phyloP scores from a whole-genome alignment of 2,329 filamentous ascomycete genomes.

The Alternaria atra region DNA sequence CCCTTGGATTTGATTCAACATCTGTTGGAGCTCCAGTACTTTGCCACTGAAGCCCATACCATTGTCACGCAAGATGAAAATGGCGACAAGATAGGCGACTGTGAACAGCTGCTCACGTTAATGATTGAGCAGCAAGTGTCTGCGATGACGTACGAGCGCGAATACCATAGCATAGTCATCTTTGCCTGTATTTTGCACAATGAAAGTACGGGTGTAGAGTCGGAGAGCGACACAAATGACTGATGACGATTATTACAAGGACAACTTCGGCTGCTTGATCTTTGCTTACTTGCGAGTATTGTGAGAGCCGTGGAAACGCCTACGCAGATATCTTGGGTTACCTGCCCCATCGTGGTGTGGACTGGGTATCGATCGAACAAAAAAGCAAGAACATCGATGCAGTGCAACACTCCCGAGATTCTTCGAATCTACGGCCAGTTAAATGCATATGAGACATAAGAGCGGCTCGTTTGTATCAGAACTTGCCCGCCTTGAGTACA shows the following conservation, averaged over 20 bases:
- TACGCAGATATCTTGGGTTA: slow-evolving; percentile 28
- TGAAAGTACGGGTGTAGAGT: slow-evolving; percentile 27
- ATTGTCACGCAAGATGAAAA: slow-evolving; percentile 30
- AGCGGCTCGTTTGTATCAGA: background rate
- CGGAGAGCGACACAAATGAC: slow-evolving; percentile 39
- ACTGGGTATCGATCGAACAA: background rate
- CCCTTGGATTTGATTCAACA: slow-evolving; percentile 30
- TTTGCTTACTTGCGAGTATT: slow-evolving; percentile 28
- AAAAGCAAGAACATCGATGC: background rate
- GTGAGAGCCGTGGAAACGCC: slow-evolving; percentile 35
- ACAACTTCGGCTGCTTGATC: background rate
- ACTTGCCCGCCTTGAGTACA: background rate
- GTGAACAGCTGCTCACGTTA: slow-evolving; percentile 28
- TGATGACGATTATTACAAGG: slow-evolving; percentile 16
- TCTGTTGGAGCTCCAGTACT: slow-evolving; percentile 26
- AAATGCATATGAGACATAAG: slow-evolving; percentile 5
- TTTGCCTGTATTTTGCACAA: slow-evolving; percentile 37
- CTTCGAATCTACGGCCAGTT: background rate
- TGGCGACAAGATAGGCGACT: slow-evolving; percentile 36
- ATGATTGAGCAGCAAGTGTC: background rate
- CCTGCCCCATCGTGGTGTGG: background rate
- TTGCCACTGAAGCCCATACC: slow-evolving; percentile 39
- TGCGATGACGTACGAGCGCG: slow-evolving; percentile 32
- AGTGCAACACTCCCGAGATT: background rate
- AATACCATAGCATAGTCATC: slow-evolving; percentile 44